These are phyloP conservation scores for Fusarium sp. DNA, from an alignment of 2,329 filamentous ascomycete species.

Conservation along the genomic window DNA sequence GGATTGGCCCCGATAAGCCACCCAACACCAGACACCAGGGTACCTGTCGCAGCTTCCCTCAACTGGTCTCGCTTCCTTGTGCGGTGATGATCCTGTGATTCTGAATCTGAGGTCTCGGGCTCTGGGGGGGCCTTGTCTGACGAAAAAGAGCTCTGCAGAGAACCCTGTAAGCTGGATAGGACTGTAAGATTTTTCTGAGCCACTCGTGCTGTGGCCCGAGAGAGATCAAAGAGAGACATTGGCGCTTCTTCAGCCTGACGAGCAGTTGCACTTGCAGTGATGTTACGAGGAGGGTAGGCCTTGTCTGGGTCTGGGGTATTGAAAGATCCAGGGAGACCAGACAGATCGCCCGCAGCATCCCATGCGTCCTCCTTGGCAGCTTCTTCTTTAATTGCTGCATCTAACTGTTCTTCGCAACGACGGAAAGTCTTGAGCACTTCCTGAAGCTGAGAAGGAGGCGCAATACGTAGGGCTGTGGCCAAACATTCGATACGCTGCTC, in stretches of 20 bases:
- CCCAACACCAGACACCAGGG: constrained; percentile 76
- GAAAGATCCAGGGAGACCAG: constrained; percentile 71
- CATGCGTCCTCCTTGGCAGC: constrained; percentile 79
- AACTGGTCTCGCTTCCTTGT: constrained; percentile 82
- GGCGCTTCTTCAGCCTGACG: constrained; percentile 69
- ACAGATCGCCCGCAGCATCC: constrained; percentile 75
- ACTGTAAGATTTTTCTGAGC: constrained; percentile 73
- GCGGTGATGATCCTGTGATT: constrained; percentile 52
- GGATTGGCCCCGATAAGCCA: constrained; percentile 76
- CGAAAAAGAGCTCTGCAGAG: constrained; percentile 40
- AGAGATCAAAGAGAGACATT: constrained; percentile 77
- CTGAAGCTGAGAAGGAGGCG: constrained; percentile 78
- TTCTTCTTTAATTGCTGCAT: constrained; percentile 76
- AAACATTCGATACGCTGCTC: constrained; percentile 88
- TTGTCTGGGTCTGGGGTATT: constrained; percentile 50
- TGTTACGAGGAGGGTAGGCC: constrained; percentile 51
- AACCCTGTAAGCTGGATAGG: constrained; percentile 65
- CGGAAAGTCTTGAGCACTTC: constrained; percentile 84
- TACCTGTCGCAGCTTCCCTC: constrained; percentile 77
- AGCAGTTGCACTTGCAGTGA: constrained; percentile 53
- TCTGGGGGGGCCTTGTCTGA: constrained; percentile 32
- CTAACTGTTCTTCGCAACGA: constrained; percentile 84
- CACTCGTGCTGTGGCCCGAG: constrained; percentile 71
- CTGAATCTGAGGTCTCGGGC: constrained; percentile 45
- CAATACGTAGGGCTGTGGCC: constrained; percentile 81